These are phyloP conservation scores for Monosporascus sp. DNA, from an alignment of 2,329 filamentous ascomycete species.

Conservation along the genomic window DNA sequence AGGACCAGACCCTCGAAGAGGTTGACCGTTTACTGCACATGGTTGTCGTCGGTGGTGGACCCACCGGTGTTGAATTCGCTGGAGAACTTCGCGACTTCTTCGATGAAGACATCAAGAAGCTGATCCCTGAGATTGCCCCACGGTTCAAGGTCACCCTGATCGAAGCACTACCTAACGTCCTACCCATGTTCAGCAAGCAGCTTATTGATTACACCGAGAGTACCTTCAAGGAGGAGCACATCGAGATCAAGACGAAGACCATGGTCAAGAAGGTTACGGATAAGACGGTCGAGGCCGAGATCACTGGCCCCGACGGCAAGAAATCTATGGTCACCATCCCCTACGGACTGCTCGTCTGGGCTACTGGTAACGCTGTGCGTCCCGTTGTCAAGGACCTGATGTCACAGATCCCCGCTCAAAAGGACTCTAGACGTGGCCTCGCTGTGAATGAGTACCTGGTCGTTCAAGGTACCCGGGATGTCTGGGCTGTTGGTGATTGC, in stretches of 20 bases:
- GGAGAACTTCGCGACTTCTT: conserved; percentile 99
- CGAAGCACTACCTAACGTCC: conserved; percentile 90
- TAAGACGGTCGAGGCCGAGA: conserved; percentile 87
- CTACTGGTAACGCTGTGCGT: conserved; percentile 91
- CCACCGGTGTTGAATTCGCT: conserved; percentile 96
- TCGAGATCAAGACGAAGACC: conserved; percentile 95
- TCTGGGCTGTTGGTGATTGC: conserved; percentile 98
- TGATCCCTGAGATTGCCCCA: conserved; percentile 90
- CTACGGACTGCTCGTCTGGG: conserved; percentile 96
- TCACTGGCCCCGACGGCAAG: conserved; percentile 72
- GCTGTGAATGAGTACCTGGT: conserved; percentile 98
- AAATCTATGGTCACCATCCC: conserved; percentile 79
- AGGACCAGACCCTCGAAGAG: conserved; percentile 85
- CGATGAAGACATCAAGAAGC: conserved; percentile 95
- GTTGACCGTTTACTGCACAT: conserved; percentile 93
- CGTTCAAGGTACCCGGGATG: conserved; percentile 91
- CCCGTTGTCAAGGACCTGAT: conserved; percentile 89
- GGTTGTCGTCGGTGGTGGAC: conserved; percentile 91
- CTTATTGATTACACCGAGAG: conserved; percentile 99
- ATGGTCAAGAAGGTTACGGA: conserved; percentile 98
- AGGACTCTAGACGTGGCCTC: conserved; percentile 88
- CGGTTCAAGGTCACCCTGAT: conserved; percentile 97
- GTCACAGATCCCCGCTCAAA: conserved; percentile 85
- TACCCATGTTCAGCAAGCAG: conserved; percentile 98
- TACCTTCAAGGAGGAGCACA: conserved; percentile 98